Evolutionary conservation across 2,329 filamentous ascomycete species (phyloP).

Genomic region (Intubia oerlemansii): DNA sequence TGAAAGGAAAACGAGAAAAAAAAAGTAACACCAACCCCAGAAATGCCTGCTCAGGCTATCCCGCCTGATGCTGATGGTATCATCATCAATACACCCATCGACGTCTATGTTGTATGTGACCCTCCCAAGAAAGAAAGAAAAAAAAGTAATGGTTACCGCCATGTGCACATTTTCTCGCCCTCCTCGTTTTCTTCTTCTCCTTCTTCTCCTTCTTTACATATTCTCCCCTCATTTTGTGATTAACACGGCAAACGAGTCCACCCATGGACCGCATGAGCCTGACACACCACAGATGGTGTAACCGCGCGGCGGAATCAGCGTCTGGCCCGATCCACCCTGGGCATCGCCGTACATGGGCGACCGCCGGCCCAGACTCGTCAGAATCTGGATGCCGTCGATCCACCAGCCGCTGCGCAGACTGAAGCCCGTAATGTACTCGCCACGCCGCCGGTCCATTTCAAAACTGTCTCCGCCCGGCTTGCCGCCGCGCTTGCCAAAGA

Average conservation of each 20-base stretch:
- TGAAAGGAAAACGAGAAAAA: neutral
- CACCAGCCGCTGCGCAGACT: slow-evolving; percentile 57
- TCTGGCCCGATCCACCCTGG: slow-evolving; percentile 58
- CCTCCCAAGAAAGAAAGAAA: neutral
- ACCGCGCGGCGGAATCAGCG: slow-evolving; percentile 69
- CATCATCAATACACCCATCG: too few species aligned
- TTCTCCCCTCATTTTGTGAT: slow-evolving; percentile 7
- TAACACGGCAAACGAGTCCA: slow-evolving; percentile 72
- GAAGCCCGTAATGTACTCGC: slow-evolving; percentile 78
- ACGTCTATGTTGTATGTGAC: too few species aligned
- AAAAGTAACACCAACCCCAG: neutral
- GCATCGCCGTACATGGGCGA: slow-evolving; percentile 72
- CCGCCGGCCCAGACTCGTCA: slow-evolving; percentile 74
- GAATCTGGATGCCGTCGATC: slow-evolving; percentile 75
- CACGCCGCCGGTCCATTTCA: slow-evolving; percentile 60
- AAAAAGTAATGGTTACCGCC: neutral
- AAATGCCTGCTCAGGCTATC: too few species aligned
- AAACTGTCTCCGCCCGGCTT: slow-evolving; percentile 52
- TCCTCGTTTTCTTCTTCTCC: neutral
- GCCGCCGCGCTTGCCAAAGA: slow-evolving; percentile 68
- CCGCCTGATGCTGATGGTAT: too few species aligned
- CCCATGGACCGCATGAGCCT: slow-evolving; percentile 59
- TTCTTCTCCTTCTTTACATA: neutral
- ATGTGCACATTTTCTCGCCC: too few species aligned
- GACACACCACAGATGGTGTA: slow-evolving; percentile 77